phyloP scores from a whole-genome alignment of 2,329 filamentous ascomycete species.

The Nemania diffusa region DNA sequence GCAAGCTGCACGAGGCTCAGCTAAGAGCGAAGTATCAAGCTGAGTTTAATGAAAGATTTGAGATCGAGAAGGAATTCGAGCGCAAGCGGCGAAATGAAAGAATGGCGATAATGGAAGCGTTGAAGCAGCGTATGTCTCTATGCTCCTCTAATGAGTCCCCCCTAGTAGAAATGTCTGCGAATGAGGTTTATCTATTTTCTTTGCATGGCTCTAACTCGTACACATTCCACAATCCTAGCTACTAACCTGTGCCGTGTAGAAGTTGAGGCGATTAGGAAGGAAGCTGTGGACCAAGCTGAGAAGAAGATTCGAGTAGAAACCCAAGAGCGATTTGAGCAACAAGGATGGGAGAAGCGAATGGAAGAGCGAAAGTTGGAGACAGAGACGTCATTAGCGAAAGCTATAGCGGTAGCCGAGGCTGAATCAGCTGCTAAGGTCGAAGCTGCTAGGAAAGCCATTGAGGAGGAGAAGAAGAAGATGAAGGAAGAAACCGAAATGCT shows the following conservation, averaged over 20 bases:
- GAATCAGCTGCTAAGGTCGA: conserved; percentile 23
- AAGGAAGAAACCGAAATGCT: conserved; percentile 22
- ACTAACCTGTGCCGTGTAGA: conserved; percentile 11
- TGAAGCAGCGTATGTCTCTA: conserved; percentile 25
- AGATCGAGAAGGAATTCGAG: conserved; percentile 20
- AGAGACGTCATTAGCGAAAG: conserved; percentile 16
- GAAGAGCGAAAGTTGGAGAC: conserved; percentile 26
- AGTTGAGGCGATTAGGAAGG: conserved; percentile 28
- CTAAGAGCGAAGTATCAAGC: conserved; percentile 30
- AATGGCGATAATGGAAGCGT: conserved; percentile 24
- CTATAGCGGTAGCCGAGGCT: background rate
- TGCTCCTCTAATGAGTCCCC: background rate
- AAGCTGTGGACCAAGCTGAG: conserved; percentile 27
- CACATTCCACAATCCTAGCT: background rate
- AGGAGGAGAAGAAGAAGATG: conserved; percentile 22
- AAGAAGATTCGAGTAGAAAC: conserved; percentile 29
- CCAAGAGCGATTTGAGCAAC: conserved; percentile 15
- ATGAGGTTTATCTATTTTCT: background rate
- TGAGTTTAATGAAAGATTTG: conserved; percentile 24
- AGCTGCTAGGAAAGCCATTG: conserved; percentile 2
- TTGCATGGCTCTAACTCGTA: background rate
- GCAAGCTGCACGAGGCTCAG: background rate
- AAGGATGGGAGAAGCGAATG: conserved; percentile 24
- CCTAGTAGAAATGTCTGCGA: background rate
- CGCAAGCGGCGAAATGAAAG: conserved; percentile 25